These are phyloP conservation scores for Allantophomopsis cytisporea DNA, from an alignment of 2,329 filamentous ascomycete genomes.

Conservation along the genomic window DNA sequence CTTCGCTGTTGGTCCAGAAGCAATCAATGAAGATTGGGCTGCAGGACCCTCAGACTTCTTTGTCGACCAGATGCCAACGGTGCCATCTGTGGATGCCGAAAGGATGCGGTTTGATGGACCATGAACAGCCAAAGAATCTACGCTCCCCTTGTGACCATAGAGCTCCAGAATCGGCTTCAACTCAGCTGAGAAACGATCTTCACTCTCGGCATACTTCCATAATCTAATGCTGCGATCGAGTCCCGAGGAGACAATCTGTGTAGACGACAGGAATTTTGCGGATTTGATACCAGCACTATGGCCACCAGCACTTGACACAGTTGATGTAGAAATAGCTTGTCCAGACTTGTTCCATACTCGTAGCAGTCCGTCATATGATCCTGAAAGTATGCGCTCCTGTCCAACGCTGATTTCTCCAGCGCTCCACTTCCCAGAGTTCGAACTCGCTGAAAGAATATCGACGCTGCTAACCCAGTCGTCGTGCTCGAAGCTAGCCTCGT, in stretches of 20 bases:
- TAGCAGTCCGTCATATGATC: slow-evolving; percentile 80
- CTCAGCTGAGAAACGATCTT: slow-evolving; percentile 36
- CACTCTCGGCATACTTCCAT: slow-evolving; percentile 72
- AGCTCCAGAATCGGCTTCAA: slow-evolving; percentile 68
- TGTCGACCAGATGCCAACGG: slow-evolving; percentile 78
- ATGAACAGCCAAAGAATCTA: slow-evolving; percentile 67
- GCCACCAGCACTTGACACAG: slow-evolving; percentile 50
- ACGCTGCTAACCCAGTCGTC: slow-evolving; percentile 93
- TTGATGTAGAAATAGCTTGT: slow-evolving; percentile 68
- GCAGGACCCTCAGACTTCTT: slow-evolving; percentile 63
- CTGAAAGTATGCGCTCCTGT: slow-evolving; percentile 72
- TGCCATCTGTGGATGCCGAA: slow-evolving; percentile 73
- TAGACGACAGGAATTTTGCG: slow-evolving; percentile 70
- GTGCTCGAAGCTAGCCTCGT: slow-evolving; percentile 87
- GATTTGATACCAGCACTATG: slow-evolving; percentile 68
- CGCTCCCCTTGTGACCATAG: slow-evolving; percentile 64
- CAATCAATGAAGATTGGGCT: slow-evolving; percentile 56
- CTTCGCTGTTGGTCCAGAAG: slow-evolving; percentile 56
- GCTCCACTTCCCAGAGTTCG: slow-evolving; percentile 44
- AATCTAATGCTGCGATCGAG: slow-evolving; percentile 76
- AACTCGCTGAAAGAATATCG: slow-evolving; percentile 62
- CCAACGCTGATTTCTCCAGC: slow-evolving; percentile 33
- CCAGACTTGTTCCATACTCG: slow-evolving; percentile 84
- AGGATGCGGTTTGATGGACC: slow-evolving; percentile 63
- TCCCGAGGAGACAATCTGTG: slow-evolving; percentile 69